Evolutionary conservation across 495 filamentous ascomycete species (phyloP).

Genomic region (Darksidea phi): DNA sequence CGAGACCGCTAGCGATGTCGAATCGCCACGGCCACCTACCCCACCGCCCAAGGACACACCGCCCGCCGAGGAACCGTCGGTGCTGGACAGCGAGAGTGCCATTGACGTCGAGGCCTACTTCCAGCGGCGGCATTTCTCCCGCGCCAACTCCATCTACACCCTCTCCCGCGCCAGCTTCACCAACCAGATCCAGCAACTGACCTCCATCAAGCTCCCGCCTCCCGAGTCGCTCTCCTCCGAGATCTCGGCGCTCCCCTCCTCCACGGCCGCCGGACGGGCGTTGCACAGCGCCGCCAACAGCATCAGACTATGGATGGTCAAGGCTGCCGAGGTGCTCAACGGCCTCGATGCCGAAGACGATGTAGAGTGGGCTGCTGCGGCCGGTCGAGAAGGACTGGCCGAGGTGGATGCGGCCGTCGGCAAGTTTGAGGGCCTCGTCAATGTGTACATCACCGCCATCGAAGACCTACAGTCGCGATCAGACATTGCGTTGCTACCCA

Average conservation of each 20-base stretch:
- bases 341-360: constrained; percentile 92
- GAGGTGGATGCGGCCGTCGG: constrained; percentile 85
- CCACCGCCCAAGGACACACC: constrained; percentile 48
- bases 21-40: constrained; percentile 19
- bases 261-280: constrained; percentile 71
- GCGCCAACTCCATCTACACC: constrained; percentile 82
- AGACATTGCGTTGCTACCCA: constrained; percentile 68
- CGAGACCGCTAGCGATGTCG: not conserved
- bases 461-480: constrained; percentile 79
- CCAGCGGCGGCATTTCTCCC: constrained; percentile 46
- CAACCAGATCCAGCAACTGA: constrained; percentile 83
- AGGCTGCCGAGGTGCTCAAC: constrained; percentile 79
- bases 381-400: constrained; percentile 81
- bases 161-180: constrained; percentile 86
- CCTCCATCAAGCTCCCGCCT: constrained; percentile 79
- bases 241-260: constrained; percentile 78
- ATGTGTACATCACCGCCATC: constrained; percentile 85
- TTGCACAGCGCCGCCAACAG: constrained; percentile 81
- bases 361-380: constrained; percentile 94
- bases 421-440: constrained; percentile 80
- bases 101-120: constrained; percentile 54
- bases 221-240: constrained; percentile 75
- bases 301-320: constrained; percentile 87
- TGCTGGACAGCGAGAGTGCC: constrained; percentile 43
- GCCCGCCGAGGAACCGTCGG: constrained; percentile 46